These are phyloP conservation scores for Iberis pinnata DNA, from an alignment of 345 rosid genomes.

Conservation along the genomic window DNA sequence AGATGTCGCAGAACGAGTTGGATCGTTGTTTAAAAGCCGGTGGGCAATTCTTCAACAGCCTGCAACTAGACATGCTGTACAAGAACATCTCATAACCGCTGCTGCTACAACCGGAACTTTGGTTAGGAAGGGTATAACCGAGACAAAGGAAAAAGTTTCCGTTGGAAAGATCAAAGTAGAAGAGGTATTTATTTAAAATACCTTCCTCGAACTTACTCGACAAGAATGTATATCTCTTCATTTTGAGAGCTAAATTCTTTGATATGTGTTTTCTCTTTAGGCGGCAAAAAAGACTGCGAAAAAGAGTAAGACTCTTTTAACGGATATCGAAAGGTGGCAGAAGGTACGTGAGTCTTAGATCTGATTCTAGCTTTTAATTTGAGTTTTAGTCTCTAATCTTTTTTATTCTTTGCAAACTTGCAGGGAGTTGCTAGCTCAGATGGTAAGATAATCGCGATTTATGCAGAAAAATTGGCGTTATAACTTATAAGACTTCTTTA, in stretches of 20 bases:
- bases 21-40: constrained; percentile 56
- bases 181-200: constrained; percentile 46
- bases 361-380: constrained; percentile 2
- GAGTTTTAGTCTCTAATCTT: constrained; percentile 24
- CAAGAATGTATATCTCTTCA: background rate
- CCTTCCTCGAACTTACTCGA: background rate
- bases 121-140: constrained; percentile 75
- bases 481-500: background rate
- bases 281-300: constrained; percentile 86
- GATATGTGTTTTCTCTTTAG: constrained; percentile 36
- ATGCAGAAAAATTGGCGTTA: background rate
- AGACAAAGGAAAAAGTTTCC: constrained; percentile 78
- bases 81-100: constrained; percentile 69
- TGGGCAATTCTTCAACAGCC: constrained; percentile 89
- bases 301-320: constrained; percentile 72
- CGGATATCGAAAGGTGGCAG: constrained; percentile 95
- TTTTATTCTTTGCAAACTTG: constrained; percentile 22
- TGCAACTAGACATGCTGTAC: constrained; percentile 68
- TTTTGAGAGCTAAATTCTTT: background rate
- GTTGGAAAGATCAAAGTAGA: constrained; percentile 89
- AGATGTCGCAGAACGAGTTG: constrained; percentile 81
- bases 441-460: constrained; percentile 40
- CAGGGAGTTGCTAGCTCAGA: constrained; percentile 99
- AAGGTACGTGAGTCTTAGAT: constrained; percentile 47
- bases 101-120: constrained; percentile 85